Percentiles rank a stretch among this genome's conserved stretches.
phyloP scores from a whole-genome alignment of 2,329 filamentous ascomycete genomes.

The Lecanosticta acicola region DNA sequence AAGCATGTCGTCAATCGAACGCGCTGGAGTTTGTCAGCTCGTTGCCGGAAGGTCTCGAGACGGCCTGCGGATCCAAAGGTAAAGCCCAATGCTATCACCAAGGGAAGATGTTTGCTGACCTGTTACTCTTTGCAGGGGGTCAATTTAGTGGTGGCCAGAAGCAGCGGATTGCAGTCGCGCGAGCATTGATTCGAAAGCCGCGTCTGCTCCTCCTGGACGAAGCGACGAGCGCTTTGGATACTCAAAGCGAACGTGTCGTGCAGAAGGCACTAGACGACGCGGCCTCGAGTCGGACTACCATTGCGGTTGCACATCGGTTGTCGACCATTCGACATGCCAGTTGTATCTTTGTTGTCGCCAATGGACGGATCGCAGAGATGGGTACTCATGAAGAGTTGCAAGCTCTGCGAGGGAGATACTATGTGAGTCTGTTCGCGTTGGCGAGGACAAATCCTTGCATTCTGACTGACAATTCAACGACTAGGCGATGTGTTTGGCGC shows the following conservation, averaged over 20 bases:
- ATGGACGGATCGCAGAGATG: conserved; percentile 35
- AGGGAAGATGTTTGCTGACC: too few species aligned
- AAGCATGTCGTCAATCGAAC: conserved; percentile 48
- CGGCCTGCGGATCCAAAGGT: conserved; percentile 46
- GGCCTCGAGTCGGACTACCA: conserved; percentile 36
- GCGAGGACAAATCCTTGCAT: too few species aligned
- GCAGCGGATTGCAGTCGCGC: conserved; percentile 52
- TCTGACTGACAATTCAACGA: neutral
- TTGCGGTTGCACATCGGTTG: conserved; percentile 40
- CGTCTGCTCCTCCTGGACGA: conserved; percentile 54
- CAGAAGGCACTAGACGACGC: conserved; percentile 61
- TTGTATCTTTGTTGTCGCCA: conserved; percentile 38
- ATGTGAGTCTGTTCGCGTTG: too few species aligned
- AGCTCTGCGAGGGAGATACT: conserved; percentile 37
- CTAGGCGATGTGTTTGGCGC: conserved; percentile 40
- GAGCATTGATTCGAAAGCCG: conserved; percentile 50
- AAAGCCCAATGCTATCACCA: too few species aligned
- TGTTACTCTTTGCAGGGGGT: too few species aligned
- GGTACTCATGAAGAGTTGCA: conserved; percentile 39
- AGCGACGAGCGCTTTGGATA: conserved; percentile 57
- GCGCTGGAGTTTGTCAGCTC: conserved; percentile 50
- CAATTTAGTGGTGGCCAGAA: conserved; percentile 52
- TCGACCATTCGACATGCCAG: conserved; percentile 36
- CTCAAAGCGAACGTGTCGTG: conserved; percentile 60
- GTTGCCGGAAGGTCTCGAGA: conserved; percentile 48